Evolutionary conservation across 2,329 filamentous ascomycete genomes (phyloP).

Genomic region (Aspergillus transmontanensis): DNA sequence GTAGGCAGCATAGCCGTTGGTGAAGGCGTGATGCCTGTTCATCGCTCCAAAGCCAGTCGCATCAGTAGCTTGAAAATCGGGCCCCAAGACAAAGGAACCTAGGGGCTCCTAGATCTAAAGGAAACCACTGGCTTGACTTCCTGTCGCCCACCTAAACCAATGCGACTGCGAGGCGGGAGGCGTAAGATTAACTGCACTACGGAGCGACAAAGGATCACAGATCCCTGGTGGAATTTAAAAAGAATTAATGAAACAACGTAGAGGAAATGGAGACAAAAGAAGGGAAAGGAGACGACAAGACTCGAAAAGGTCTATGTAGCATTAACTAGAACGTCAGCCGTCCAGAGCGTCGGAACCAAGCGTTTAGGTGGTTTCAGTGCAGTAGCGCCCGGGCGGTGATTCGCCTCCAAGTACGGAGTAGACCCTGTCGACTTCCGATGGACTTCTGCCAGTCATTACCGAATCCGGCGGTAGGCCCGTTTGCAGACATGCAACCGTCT

Average conservation of each 20-base stretch:
- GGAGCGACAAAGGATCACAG: slow-evolving; percentile 1
- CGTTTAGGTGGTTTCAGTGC: slow-evolving; percentile 5
- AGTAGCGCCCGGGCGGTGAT: neutral
- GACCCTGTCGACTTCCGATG: too few species aligned
- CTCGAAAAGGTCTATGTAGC: slow-evolving; percentile 1
- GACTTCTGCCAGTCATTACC: neutral
- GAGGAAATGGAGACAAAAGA: neutral
- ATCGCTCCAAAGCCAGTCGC: slow-evolving; percentile 60
- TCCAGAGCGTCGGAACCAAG: neutral
- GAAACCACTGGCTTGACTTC: slow-evolving; percentile 11
- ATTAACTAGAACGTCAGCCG: neutral
- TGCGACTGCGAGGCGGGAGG: slow-evolving; percentile 8
- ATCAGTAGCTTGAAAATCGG: slow-evolving; percentile 29
- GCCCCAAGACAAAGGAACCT: slow-evolving; percentile 11
- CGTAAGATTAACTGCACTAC: neutral
- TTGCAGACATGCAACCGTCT: slow-evolving; percentile 22
- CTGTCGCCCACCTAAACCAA: slow-evolving; percentile 8
- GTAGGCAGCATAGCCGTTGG: slow-evolving; percentile 73
- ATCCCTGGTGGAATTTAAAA: neutral
- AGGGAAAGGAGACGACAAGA: neutral
- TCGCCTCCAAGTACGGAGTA: neutral
- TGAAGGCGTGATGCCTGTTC: slow-evolving; percentile 82
- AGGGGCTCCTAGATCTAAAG: slow-evolving; percentile 14
- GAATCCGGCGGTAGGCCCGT: slow-evolving; percentile 21
- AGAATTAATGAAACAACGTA: neutral